These are phyloP conservation scores for Anastatica hierochuntica DNA, from an alignment of 345 rosid species.

Conservation along the genomic window DNA sequence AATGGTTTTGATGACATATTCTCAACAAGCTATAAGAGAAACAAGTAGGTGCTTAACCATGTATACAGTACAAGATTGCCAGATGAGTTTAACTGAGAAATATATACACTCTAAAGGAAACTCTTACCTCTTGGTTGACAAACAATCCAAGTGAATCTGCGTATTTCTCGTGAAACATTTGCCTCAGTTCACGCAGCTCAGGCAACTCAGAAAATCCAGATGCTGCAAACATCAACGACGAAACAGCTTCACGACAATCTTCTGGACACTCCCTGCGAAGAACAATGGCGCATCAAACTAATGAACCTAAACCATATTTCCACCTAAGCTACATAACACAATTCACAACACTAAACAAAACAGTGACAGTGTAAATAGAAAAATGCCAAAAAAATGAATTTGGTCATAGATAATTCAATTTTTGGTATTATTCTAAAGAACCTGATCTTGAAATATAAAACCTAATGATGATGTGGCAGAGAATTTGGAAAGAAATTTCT, in stretches of 20 bases:
- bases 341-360: slow-evolving; percentile 1
- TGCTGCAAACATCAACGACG: slow-evolving; percentile 89
- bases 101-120: slow-evolving; percentile 3
- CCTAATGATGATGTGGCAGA: slow-evolving; percentile 7
- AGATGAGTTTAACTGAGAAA: neutral
- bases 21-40: slow-evolving; percentile 53
- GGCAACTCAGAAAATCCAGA: slow-evolving; percentile 92
- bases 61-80: slow-evolving; percentile 1
- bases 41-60: no score
- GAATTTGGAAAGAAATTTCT: neutral
- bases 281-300: neutral
- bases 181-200: slow-evolving; percentile 82
- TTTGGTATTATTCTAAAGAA: no score
- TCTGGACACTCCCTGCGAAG: slow-evolving; percentile 73
- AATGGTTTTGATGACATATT: slow-evolving; percentile 44
- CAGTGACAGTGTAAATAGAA: neutral
- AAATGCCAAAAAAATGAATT: slow-evolving; percentile 11
- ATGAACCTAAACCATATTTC: neutral
- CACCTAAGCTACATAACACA: neutral
- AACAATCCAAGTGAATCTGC: slow-evolving; percentile 53
- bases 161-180: slow-evolving; percentile 69
- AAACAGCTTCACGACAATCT: slow-evolving; percentile 69
- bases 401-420: neutral
- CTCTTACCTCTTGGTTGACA: slow-evolving; percentile 63
- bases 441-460: no score